Evolutionary conservation across 163 green algal genomes (phyloP).

Genomic region (Scenedesmus sp.): DNA sequence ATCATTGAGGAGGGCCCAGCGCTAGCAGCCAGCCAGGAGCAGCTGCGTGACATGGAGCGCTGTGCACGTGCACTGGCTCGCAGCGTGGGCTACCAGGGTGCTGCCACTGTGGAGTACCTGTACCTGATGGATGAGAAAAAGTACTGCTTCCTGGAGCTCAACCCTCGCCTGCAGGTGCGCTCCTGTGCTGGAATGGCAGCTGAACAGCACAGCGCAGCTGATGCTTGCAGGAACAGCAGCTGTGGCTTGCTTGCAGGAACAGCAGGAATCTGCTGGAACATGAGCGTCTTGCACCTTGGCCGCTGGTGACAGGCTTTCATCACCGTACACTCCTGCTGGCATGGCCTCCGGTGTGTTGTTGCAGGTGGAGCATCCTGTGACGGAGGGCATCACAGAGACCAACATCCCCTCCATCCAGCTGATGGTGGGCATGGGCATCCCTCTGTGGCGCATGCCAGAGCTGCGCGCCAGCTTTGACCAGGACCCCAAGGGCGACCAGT

Average conservation of each 20-base stretch:
- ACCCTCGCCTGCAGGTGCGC: conserved; percentile 95
- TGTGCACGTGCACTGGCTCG: conserved; percentile 91
- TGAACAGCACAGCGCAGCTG: neutral
- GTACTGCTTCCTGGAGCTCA: conserved; percentile 99
- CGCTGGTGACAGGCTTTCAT: neutral
- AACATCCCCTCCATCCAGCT: conserved; percentile 96
- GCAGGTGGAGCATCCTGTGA: conserved; percentile 97
- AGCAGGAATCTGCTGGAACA: too few species aligned
- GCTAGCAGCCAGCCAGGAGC: conserved; percentile 64
- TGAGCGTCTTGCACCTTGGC: neutral
- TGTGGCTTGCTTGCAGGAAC: too few species aligned
- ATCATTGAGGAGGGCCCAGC: conserved; percentile 99
- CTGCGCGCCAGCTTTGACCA: conserved; percentile 85
- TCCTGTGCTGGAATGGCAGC: neutral
- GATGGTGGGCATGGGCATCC: conserved; percentile 94
- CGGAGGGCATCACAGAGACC: conserved; percentile 95
- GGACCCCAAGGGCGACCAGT: conserved; percentile 53
- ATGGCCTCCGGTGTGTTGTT: neutral
- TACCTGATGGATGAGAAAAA: conserved; percentile 87
- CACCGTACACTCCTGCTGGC: neutral
- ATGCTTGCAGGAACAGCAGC: neutral
- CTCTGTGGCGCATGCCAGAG: conserved; percentile 90
- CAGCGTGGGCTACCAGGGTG: conserved; percentile 95
- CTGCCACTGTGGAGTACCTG: conserved; percentile 98
- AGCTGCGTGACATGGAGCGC: conserved; percentile 82